Evolutionary conservation across 306 rosid species (phyloP), one percentile per base, ranked within the genome.

Genomic region (Vachellia pachyceras): DNA sequence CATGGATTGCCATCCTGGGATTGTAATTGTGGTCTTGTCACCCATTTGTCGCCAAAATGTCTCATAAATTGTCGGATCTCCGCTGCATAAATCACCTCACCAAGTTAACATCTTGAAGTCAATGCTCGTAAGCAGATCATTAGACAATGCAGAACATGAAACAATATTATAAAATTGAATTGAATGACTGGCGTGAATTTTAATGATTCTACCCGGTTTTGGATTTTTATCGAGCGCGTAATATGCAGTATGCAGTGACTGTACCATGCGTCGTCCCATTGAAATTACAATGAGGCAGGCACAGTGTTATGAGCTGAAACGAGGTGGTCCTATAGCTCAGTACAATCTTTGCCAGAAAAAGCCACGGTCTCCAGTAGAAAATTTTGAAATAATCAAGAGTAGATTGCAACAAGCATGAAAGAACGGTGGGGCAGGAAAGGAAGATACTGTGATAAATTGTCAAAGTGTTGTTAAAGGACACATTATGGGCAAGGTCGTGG

Each of bases 61-160:
- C 72, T 92, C 98, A 14, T 90, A 92, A 83, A 84, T 83, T 25
- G 84, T 94, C 17, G 98, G 98, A 74, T 94, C 97, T 36, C 98
- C 98, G 17, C 98, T 94, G 89, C 89, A 55, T n/a, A n/a, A n/a
- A n/a, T n/a, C n/a, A n/a, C n/a, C n/a, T n/a, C n/a, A n/a, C n/a
- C n/a, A 45, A 58, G 75, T 79, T 41, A 69, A 41, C 76, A 72
- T 79, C 41, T 72, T 46, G 6, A 57, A 41, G 25, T 23, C n/a
- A 68, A 7, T 20, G 2, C 14, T 33, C n/a, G 3, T 35, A 33
- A 33, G n/a, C 40, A 41, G 25, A 67, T 37, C 14, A 39, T 41
- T 20, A n/a, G 41, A 41, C 36, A 22, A 65, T 3, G n/a, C 17
- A 65, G 25, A 36, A 65, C 10, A 6, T 17, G 23, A 14, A 36